Evolutionary conservation across 208 protist species (phyloP).

Genomic region (Acanthamoeba castellanii): DNA sequence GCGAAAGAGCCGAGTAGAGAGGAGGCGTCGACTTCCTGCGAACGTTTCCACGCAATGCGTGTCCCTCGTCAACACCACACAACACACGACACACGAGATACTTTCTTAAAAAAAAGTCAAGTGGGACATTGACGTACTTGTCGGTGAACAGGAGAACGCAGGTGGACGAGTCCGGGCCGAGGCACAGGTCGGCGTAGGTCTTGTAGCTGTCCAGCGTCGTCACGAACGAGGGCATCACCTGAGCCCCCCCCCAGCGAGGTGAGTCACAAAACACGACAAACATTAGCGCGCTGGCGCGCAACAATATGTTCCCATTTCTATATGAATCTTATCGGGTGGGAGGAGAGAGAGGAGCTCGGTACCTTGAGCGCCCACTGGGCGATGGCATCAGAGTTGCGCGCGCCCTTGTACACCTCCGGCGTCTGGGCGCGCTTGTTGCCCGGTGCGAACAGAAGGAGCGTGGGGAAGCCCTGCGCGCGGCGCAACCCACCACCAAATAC

Average conservation of each 20-base stretch:
- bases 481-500: too few relatives aligned
- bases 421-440: not conserved
- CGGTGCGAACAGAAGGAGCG: conserved; percentile 26
- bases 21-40: not conserved
- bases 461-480: conserved; percentile 35
- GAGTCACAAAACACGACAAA: too few relatives aligned
- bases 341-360: not conserved
- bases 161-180: not conserved
- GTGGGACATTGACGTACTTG: not conserved
- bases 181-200: conserved; percentile 18
- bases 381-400: conserved; percentile 61
- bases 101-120: not conserved
- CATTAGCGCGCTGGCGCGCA: too few relatives aligned
- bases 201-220: conserved; percentile 15
- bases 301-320: too few relatives aligned
- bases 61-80: too few relatives aligned
- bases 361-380: conserved; percentile 70
- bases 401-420: conserved; percentile 25
- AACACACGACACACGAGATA: not conserved
- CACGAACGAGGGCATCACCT: conserved; percentile 69
- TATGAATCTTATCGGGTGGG: too few relatives aligned
- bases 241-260: not conserved
- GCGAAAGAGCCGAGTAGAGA: conserved; percentile 46
- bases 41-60: not conserved
- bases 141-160: conserved; percentile 52